phyloP scores from a whole-genome alignment of 2,329 filamentous ascomycete genomes.

The Mycosphaerelloides madeirae region DNA sequence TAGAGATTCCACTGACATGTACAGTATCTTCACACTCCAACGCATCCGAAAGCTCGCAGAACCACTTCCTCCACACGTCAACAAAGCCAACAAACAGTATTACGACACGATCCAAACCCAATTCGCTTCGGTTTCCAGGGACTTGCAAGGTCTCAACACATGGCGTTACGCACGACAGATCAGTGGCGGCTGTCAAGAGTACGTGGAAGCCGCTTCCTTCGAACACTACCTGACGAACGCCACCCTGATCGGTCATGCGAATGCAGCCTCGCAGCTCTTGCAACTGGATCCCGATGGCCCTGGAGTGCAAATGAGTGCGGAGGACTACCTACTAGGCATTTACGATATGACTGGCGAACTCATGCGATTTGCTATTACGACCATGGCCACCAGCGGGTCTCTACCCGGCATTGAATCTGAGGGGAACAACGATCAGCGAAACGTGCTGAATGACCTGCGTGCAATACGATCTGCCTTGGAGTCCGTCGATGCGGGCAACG shows the following conservation, averaged over 20 bases:
- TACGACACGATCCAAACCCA: slow-evolving; percentile 62
- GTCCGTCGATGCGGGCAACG: slow-evolving; percentile 56
- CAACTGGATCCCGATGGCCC: slow-evolving; percentile 36
- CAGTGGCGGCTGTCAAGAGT: slow-evolving; percentile 80
- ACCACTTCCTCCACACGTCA: slow-evolving; percentile 51
- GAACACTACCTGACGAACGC: slow-evolving; percentile 79
- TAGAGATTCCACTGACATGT: slow-evolving; percentile 17
- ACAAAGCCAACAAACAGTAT: slow-evolving; percentile 2
- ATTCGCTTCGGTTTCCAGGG: slow-evolving; percentile 63
- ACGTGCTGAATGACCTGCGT: slow-evolving; percentile 77
- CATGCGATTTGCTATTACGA: slow-evolving; percentile 93
- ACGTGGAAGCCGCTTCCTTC: slow-evolving; percentile 86
- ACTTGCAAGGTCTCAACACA: slow-evolving; percentile 73
- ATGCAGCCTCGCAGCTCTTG: slow-evolving; percentile 45
- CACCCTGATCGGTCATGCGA: slow-evolving; percentile 63
- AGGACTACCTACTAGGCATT: slow-evolving; percentile 85
- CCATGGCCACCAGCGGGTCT: slow-evolving; percentile 68
- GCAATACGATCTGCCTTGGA: slow-evolving; percentile 72
- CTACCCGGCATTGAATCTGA: slow-evolving; percentile 40
- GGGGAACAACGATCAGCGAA: slow-evolving; percentile 41
- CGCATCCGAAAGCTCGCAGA: slow-evolving; percentile 59
- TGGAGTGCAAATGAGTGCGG: slow-evolving; percentile 62
- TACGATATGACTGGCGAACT: slow-evolving; percentile 94
- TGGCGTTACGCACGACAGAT: slow-evolving; percentile 77
- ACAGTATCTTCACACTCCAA: slow-evolving; percentile 78